Percentiles rank a stretch among this genome's conserved stretches.
phyloP scores from a whole-genome alignment of 148 eudicot species.

The Diospyros kaki region DNA sequence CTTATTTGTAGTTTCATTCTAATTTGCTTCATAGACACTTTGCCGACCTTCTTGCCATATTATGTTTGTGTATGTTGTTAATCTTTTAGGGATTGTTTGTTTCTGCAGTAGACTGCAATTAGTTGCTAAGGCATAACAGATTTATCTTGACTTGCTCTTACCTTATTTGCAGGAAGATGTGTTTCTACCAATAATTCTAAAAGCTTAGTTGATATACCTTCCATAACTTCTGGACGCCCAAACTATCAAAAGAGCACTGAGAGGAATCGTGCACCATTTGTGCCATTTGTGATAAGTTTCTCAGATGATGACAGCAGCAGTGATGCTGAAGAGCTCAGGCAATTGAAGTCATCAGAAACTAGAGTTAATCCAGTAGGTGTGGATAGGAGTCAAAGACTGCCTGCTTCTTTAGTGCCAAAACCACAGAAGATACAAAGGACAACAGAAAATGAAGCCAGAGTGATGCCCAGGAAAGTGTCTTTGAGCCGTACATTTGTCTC shows the following conservation, averaged over 20 bases:
- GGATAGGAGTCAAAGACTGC: constrained; percentile 28
- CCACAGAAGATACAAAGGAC: constrained; percentile 17
- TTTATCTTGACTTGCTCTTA: constrained; percentile 13
- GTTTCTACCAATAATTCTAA: constrained; percentile 21
- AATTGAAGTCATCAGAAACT: constrained; percentile 13
- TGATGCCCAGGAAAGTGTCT: constrained; percentile 32
- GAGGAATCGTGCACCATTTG: constrained; percentile 38
- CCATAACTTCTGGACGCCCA: constrained; percentile 20
- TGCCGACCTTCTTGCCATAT: neutral
- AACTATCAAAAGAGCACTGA: constrained; percentile 27
- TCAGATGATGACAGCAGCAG: constrained; percentile 79
- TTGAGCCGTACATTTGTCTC: constrained; percentile 31
- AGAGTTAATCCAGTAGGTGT: constrained; percentile 16
- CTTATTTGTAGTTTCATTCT: neutral
- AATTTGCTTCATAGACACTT: neutral
- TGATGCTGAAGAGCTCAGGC: constrained; percentile 43
- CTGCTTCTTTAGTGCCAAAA: constrained; percentile 27
- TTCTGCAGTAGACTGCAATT: constrained; percentile 4
- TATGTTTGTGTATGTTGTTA: neutral
- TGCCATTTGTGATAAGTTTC: constrained; percentile 63
- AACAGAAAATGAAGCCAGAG: constrained; percentile 28
- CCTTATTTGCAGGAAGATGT: constrained; percentile 30
- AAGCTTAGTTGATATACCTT: constrained; percentile 20
- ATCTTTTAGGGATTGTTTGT: neutral
- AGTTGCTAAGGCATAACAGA: constrained; percentile 5